These are phyloP conservation scores for Fraxinus quadrangulata DNA, from an alignment of 257 asterid genomes.

Conservation along the genomic window DNA sequence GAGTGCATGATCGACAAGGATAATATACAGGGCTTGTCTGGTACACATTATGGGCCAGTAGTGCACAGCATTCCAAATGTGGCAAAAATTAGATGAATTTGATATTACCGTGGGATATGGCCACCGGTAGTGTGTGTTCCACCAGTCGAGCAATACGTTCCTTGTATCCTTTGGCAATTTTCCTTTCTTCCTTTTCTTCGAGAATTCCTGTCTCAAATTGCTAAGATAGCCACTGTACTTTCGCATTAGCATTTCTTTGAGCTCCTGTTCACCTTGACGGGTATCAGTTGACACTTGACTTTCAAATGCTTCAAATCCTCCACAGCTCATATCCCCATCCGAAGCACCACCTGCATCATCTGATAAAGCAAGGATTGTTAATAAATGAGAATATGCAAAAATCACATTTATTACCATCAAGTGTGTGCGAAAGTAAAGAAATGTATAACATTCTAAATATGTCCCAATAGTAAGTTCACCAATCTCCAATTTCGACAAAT, in stretches of 20 bases:
- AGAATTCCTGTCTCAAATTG: conserved; percentile 61
- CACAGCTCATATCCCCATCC: conserved; percentile 46
- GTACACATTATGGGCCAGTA: neutral
- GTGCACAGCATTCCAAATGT: neutral
- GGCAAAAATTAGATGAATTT: neutral
- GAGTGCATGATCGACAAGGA: neutral
- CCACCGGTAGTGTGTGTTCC: conserved; percentile 83
- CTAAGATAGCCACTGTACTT: conserved; percentile 79
- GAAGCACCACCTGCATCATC: conserved; percentile 52
- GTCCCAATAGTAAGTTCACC: neutral
- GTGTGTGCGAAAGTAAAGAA: neutral
- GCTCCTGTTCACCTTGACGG: conserved; percentile 40
- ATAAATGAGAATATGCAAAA: neutral
- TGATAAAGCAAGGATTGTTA: conserved; percentile 13
- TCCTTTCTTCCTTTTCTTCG: conserved; percentile 72
- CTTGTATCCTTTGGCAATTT: conserved; percentile 71
- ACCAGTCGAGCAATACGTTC: conserved; percentile 68
- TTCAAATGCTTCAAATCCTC: conserved; percentile 39
- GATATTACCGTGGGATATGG: conserved; percentile 84
- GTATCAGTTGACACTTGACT: conserved; percentile 33
- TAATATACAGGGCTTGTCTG: too few relatives aligned
- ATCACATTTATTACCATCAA: neutral
- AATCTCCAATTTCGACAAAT: neutral
- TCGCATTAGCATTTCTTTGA: conserved; percentile 67
- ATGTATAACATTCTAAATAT: neutral